Evolutionary conservation across 352 stramenopile species (phyloP).

Genomic region (Pseudoperonospora humuli): DNA sequence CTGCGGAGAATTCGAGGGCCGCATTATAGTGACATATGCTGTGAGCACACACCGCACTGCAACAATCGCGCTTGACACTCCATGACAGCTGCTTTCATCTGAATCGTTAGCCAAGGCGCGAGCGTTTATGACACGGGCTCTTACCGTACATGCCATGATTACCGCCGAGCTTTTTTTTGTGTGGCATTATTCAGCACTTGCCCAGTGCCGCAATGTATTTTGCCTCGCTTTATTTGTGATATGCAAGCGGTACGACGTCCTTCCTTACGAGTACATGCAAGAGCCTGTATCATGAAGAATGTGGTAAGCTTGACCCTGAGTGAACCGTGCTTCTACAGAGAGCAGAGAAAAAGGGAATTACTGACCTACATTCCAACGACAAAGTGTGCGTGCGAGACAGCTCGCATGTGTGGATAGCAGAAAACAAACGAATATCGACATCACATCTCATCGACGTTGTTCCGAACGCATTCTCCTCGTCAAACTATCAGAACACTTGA

Average conservation of each 20-base stretch:
- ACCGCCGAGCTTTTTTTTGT: too few relatives aligned
- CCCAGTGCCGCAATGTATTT: too few relatives aligned
- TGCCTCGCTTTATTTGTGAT: too few relatives aligned
- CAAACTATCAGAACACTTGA: background rate
- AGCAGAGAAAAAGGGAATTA: constrained; percentile 3
- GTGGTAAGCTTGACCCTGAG: too few relatives aligned
- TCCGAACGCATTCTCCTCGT: constrained; percentile 4
- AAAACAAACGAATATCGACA: background rate
- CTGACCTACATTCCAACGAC: too few relatives aligned
- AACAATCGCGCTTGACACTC: background rate
- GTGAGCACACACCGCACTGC: constrained; percentile 2
- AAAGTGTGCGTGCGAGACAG: too few relatives aligned
- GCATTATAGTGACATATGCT: constrained; percentile 8
- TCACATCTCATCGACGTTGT: constrained; percentile 4
- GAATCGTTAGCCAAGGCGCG: background rate
- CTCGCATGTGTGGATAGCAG: too few relatives aligned
- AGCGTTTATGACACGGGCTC: too few relatives aligned
- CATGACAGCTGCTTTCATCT: background rate
- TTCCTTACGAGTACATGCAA: too few relatives aligned
- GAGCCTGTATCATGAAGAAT: too few relatives aligned
- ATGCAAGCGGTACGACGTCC: too few relatives aligned
- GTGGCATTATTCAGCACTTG: constrained; percentile 6
- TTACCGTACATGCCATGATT: too few relatives aligned
- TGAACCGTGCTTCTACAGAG: constrained; percentile 29
- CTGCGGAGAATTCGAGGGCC: background rate